Percentiles rank a stretch among this genome's conserved stretches.
These are phyloP conservation scores for Singerocomus rubriflavus DNA, from an alignment of 1,284 basidiomycete genomes.

Conservation along the genomic window DNA sequence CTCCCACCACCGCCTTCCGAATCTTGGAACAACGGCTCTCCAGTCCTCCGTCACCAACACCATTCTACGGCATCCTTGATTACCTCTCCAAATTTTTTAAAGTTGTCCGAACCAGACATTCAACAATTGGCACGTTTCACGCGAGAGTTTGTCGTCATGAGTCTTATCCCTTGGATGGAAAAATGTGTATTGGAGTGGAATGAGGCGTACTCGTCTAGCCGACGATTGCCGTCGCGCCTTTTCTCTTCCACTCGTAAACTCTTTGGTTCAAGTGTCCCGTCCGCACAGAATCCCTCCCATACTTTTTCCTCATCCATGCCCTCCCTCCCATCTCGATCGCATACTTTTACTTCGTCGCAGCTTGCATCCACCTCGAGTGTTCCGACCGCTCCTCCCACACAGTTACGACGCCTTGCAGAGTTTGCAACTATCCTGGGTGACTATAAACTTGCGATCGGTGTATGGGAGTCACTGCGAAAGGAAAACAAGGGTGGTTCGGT, in stretches of 20 bases:
- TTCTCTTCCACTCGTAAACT: slow-evolving; percentile 90
- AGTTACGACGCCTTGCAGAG: slow-evolving; percentile 86
- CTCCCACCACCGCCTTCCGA: slow-evolving; percentile 52
- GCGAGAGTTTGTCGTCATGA: slow-evolving; percentile 89
- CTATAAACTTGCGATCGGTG: slow-evolving; percentile 76
- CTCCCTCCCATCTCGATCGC: slow-evolving; percentile 44
- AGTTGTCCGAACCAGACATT: slow-evolving; percentile 75
- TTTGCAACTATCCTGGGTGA: slow-evolving; percentile 93
- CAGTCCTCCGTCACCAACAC: slow-evolving; percentile 1
- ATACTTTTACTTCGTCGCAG: slow-evolving; percentile 34
- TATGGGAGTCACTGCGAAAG: slow-evolving; percentile 86
- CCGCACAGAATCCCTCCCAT: slow-evolving; percentile 43
- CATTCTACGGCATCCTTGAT: slow-evolving; percentile 11
- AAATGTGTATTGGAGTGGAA: slow-evolving; percentile 92
- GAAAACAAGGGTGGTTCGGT: slow-evolving; percentile 78
- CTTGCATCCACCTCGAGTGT: slow-evolving; percentile 32
- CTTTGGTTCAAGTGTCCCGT: slow-evolving; percentile 67
- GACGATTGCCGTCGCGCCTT: slow-evolving; percentile 76
- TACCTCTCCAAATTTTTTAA: slow-evolving; percentile 43
- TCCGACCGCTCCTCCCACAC: slow-evolving; percentile 47
- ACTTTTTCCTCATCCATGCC: slow-evolving; percentile 43
- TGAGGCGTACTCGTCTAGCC: slow-evolving; percentile 83
- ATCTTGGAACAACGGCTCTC: slow-evolving; percentile 29
- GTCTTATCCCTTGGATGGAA: slow-evolving; percentile 96
- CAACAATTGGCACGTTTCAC: slow-evolving; percentile 79